Base-by-base conservation (phyloP, 2,329 filamentous ascomycete species). In the Volutella citrinella region DNA sequence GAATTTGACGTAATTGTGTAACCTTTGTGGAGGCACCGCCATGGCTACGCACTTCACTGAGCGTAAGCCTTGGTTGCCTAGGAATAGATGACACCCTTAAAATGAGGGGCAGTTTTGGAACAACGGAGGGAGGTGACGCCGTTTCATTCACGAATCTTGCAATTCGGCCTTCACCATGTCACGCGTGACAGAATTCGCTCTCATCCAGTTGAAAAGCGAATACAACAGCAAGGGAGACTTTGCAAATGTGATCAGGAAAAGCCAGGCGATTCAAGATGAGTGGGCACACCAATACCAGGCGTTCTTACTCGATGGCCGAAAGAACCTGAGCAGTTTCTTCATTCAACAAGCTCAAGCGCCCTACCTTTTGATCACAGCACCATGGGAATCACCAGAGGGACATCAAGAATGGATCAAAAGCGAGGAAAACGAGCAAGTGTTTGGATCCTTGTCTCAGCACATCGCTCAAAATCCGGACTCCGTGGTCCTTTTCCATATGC, bases 391-490 rank as follows among this genome's bases (percentile, higher is more conserved):
- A 1, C 56, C 59, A 14, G 59, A 57, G 11, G 60, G 59, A 6
- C 68, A 74, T 37, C 42, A 38, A 28, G 43, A 59, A 30, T 75
- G 71, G 69, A 62, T 71, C 30, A 51, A 55, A 27, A 66, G 62
- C 31, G 43, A 54, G 4, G 64, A 64, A 19, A 72, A 73, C 47
- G 40, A 56, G 30, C 31, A 39, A 6, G 48, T 56, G 33, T 64
- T 67, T 42, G 51, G 46, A 13, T 47, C 50, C 16, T 44, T 72
- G 10, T 42, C 38, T 16, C 35, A 43, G 5, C 60, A 63, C 33
- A 55, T 69, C 22, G 51, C 54, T 6, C 51, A 60, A 6, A 59
- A 55, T 3, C 44, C 50, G 10, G 38, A 47, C 19, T 45, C 55
- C 18, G 51, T 68, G n/a, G 30, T 60, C 19, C 50, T 70, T 23